phyloP scores from a whole-genome alignment of 2,329 filamentous ascomycete species.

The Trichoderma lentiforme region DNA sequence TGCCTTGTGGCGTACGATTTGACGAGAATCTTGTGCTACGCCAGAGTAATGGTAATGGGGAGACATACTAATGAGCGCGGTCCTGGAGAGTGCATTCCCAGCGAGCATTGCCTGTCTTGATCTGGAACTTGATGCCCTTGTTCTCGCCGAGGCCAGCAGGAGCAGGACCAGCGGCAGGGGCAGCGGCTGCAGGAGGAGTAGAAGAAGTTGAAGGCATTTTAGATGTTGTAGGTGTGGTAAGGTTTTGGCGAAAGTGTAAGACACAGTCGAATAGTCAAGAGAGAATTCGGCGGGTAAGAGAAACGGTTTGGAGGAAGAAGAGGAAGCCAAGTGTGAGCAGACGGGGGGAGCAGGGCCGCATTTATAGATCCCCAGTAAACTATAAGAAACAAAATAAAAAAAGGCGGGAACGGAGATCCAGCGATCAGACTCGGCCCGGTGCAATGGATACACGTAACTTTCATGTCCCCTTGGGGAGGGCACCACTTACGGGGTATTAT shows the following conservation, averaged over 20 bases:
- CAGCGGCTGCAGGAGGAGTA: constrained; percentile 21
- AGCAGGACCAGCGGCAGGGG: constrained; percentile 3
- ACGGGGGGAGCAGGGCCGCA: not conserved
- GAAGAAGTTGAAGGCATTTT: constrained; percentile 23
- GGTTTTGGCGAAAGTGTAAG: not conserved
- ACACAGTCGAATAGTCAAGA: not conserved
- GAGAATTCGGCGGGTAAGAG: not conserved
- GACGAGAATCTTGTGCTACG: not conserved
- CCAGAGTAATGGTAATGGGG: not conserved
- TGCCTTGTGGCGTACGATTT: not conserved
- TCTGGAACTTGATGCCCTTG: constrained; percentile 44
- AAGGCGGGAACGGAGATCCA: constrained; percentile 10
- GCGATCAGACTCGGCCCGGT: constrained; percentile 1
- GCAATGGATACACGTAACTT: not conserved
- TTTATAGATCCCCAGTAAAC: not conserved
- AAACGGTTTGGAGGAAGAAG: not conserved
- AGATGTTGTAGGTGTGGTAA: not conserved
- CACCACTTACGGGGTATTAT: not conserved
- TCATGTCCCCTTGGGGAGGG: not conserved
- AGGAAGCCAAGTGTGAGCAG: not conserved
- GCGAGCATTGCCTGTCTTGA: constrained; percentile 41
- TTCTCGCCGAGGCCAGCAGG: constrained; percentile 35
- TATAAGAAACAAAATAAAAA: not conserved
- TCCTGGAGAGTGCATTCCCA: constrained; percentile 44
- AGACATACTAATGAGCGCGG: constrained; percentile 42